Percentiles rank a stretch among this genome's conserved stretches.
Evolutionary conservation across 306 rosid genomes (phyloP).

Genomic region (Citrullus mucosospermus): DNA sequence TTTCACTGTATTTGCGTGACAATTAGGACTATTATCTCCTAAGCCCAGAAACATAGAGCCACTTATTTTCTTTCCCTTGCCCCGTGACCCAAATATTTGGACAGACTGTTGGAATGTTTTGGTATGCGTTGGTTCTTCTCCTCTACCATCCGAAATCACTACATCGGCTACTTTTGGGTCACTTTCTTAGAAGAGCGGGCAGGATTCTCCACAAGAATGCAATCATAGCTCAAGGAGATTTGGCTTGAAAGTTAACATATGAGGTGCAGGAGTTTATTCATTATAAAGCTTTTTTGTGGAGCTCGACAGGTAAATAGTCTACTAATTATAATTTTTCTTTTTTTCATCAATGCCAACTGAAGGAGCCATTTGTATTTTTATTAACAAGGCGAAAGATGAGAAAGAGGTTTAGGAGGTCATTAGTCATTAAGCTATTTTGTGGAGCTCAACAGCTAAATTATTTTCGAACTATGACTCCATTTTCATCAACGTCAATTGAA

Average conservation of each 20-base stretch:
- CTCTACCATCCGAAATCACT: neutral
- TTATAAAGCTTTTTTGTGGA: neutral
- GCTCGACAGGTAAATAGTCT: neutral
- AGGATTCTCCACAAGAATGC: neutral
- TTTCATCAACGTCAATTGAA: neutral
- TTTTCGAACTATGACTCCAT: neutral
- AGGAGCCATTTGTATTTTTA: neutral
- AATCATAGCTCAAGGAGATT: neutral
- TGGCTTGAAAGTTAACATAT: neutral
- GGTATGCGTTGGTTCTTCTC: neutral
- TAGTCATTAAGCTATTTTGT: neutral
- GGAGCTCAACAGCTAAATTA: neutral
- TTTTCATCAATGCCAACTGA: neutral
- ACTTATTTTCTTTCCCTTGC: neutral
- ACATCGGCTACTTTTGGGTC: neutral
- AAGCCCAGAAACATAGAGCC: neutral
- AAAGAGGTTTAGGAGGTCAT: neutral
- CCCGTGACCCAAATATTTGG: neutral
- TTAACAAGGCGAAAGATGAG: neutral
- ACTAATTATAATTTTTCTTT: neutral
- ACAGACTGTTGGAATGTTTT: neutral
- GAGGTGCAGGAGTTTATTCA: neutral
- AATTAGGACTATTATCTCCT: neutral
- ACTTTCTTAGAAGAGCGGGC: neutral
- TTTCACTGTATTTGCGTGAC: neutral